Conservation (phyloP, 129 eudicot species). For the Glebionis coronaria region DNA sequence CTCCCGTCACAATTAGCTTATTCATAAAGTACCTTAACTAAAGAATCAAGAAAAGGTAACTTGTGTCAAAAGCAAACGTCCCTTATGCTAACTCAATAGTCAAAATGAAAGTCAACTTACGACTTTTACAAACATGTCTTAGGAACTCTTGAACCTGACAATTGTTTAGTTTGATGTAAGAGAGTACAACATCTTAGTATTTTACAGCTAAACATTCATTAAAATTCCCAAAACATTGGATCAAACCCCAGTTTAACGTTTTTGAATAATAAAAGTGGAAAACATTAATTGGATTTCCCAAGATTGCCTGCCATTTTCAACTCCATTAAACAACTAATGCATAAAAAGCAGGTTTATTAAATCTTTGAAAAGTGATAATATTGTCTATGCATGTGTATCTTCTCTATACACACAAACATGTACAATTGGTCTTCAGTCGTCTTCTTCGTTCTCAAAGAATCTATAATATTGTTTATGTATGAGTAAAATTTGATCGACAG, state of each 20-base stretch:
- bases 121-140: conserved; percentile 11
- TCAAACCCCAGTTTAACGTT: conserved; percentile 29
- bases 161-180: conserved; percentile 21
- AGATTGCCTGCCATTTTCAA: conserved; percentile 37
- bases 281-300: conserved; percentile 29
- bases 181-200: conserved; percentile 17
- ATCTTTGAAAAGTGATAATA: conserved; percentile 24
- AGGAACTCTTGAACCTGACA: neutral
- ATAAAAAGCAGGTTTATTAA: conserved; percentile 18
- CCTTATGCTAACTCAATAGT: neutral
- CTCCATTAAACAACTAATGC: conserved; percentile 19
- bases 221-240: conserved; percentile 45
- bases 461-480: too few species aligned
- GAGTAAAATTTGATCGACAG: too few species aligned
- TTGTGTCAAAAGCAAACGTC: conserved; percentile 10
- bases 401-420: conserved; percentile 3
- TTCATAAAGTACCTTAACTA: too few species aligned
- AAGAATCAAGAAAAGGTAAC: neutral
- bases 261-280: conserved; percentile 28
- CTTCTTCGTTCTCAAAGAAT: too few species aligned
- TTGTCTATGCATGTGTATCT: conserved; percentile 21
- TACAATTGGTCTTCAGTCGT: neutral
- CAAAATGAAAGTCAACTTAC: conserved; percentile 20
- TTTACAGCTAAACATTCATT: conserved; percentile 23
- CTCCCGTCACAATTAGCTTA: too few species aligned